phyloP scores from a whole-genome alignment of 225 moss, liverwort and hornwort species.

The Asterella californica region DNA sequence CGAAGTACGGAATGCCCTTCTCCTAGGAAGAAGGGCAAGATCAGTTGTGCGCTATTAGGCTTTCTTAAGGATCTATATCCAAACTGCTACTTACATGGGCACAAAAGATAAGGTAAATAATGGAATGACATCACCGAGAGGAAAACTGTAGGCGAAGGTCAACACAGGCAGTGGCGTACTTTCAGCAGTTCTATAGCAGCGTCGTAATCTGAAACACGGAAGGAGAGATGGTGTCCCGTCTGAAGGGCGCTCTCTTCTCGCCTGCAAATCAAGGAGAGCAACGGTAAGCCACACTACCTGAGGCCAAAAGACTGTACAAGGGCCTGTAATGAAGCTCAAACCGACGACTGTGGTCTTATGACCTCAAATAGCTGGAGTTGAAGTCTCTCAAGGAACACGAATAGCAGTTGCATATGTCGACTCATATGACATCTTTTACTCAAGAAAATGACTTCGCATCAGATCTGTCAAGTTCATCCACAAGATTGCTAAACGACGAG shows the following conservation, averaged over 20 bases:
- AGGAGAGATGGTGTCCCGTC: constrained; percentile 76
- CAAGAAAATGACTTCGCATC: neutral
- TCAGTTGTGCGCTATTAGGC: neutral
- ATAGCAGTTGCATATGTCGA: too few relatives aligned
- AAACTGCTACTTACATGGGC: neutral
- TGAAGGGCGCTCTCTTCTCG: constrained; percentile 65
- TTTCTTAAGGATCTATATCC: neutral
- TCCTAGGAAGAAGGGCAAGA: constrained; percentile 33
- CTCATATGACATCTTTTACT: too few relatives aligned
- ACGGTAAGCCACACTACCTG: too few relatives aligned
- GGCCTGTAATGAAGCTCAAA: too few relatives aligned
- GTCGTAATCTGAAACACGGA: constrained; percentile 83
- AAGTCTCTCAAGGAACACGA: too few relatives aligned
- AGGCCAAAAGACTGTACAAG: too few relatives aligned
- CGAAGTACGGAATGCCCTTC: constrained; percentile 58
- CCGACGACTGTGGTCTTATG: too few relatives aligned
- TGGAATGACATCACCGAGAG: neutral
- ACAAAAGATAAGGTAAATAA: neutral
- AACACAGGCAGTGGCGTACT: constrained; percentile 31
- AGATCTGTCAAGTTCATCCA: neutral
- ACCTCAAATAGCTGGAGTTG: neutral
- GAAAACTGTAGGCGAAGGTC: neutral
- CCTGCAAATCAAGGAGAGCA: constrained; percentile 37
- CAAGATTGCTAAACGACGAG: neutral
- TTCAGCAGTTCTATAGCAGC: constrained; percentile 71